Base-by-base conservation (phyloP, 306 rosid species). In the Cucumis melo region DNA sequence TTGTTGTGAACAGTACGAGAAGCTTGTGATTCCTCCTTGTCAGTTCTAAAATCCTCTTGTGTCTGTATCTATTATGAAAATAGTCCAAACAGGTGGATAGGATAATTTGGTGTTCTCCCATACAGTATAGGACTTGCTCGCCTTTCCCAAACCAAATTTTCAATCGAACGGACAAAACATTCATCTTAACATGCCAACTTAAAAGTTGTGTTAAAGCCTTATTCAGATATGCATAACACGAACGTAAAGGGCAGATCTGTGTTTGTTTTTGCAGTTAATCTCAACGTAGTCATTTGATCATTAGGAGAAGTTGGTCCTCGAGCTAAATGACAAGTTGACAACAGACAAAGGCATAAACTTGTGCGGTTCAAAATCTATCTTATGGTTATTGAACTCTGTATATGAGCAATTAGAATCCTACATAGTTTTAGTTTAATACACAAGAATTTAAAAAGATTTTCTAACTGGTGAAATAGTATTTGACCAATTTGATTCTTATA, bases 71-170 rank as follows among this genome's bases (percentile, higher is more conserved):
- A 27, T 27, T 27, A 27, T 80, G 80, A 89, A 87, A 54, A 79
- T 27, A 51, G 88, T 9, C 88, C 78, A 46, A 29, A 89, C 83
- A 42, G 90, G 89, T 76, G 88, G 82, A 82, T 87, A 88, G 5
- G 89, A 87, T 41, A 86, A 80, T 50, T 23, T 83, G 44, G 84
- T 81, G 63, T 85, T 85, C 91, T 24, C 85, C 76, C 82, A 87
- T 81, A 39, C 20, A 58, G 64, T 84, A 83, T 12, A 81, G 76
- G 2, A 42, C 83, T 83, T 89, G 93, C 78, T 70, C 83, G 80
- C 61, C 88, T 65, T 81, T 79, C n/a, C 89, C 85, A 27, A 78
- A 86, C 91, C 88, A 89, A 38, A 84, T 79, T 79, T 89, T 61
- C 87, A 70, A 72, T 87, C 89, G 42, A 88, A 87, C 88, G 87